phyloP scores from a whole-genome alignment of 2,329 filamentous ascomycete genomes.

The Harringtonia aguacate region DNA sequence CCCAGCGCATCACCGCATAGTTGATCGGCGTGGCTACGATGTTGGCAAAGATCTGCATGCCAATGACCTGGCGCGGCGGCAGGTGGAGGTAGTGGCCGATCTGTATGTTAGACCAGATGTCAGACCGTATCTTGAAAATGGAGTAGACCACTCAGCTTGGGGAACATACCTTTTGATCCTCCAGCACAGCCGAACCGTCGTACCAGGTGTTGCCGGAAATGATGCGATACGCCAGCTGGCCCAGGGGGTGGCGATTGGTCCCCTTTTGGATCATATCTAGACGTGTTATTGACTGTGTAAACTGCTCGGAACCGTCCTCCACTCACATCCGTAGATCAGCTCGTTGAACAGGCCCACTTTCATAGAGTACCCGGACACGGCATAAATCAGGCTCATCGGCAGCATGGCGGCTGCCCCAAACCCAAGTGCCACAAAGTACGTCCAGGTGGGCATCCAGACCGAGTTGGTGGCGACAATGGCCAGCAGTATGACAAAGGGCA shows the following conservation, averaged over 20 bases:
- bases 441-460: constrained; percentile 12
- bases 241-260: constrained; percentile 8
- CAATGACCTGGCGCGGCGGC: constrained; percentile 12
- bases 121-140: no score
- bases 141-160: not conserved
- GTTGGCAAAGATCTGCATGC: constrained; percentile 12
- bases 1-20: constrained; percentile 13
- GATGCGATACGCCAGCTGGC: constrained; percentile 11
- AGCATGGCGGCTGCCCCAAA: constrained; percentile 12
- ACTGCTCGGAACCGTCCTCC: no score
- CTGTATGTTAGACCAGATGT: constrained; percentile 1
- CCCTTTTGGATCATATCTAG: not conserved
- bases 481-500: constrained; percentile 10
- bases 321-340: constrained; percentile 11
- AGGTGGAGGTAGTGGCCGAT: constrained; percentile 11
- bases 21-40: constrained; percentile 12
- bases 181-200: constrained; percentile 8
- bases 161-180: constrained; percentile 11
- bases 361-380: constrained; percentile 11
- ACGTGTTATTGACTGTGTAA: no score
- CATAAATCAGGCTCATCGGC: constrained; percentile 13
- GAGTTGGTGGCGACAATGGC: constrained; percentile 10
- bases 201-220: constrained; percentile 14
- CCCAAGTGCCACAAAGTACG: constrained; percentile 12
- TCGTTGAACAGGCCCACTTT: constrained; percentile 13